These are phyloP conservation scores for Trichophaea hybrida DNA, from an alignment of 2,329 filamentous ascomycete species.

Conservation along the genomic window DNA sequence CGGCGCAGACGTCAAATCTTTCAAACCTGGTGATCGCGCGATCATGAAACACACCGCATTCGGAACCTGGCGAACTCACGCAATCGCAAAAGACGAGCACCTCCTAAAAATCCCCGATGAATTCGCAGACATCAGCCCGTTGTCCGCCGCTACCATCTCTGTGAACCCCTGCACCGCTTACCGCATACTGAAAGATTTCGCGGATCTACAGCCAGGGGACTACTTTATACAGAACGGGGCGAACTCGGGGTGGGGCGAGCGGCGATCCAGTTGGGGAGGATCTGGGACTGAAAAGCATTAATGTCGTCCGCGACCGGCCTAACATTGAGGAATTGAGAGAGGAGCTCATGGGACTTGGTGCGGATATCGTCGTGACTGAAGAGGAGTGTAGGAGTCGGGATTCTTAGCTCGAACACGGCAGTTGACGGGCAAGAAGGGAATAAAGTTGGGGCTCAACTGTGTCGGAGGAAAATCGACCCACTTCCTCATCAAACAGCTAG, in stretches of 20 bases:
- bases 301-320: slow-evolving; percentile 63
- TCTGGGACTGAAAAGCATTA: slow-evolving; percentile 85
- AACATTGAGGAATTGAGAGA: slow-evolving; percentile 50
- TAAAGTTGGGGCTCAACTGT: slow-evolving; percentile 77
- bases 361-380: slow-evolving; percentile 39
- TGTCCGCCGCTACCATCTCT: slow-evolving; percentile 74
- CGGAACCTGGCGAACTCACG: slow-evolving; percentile 91
- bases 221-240: slow-evolving; percentile 98
- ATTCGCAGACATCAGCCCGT: slow-evolving; percentile 47
- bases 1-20: slow-evolving; percentile 38
- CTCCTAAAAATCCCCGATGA: slow-evolving; percentile 57
- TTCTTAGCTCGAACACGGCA: slow-evolving; percentile 41
- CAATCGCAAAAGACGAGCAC: slow-evolving; percentile 46
- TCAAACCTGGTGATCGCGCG: slow-evolving; percentile 79
- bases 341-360: slow-evolving; percentile 47
- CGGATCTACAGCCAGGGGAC: slow-evolving; percentile 50
- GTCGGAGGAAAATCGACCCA: slow-evolving; percentile 79
- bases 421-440: slow-evolving; percentile 52
- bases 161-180: slow-evolving; percentile 94
- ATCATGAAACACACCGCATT: slow-evolving; percentile 71
- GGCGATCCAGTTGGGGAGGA: slow-evolving; percentile 69
- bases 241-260: slow-evolving; percentile 81
- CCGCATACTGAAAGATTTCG: slow-evolving; percentile 77
- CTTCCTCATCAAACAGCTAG: slow-evolving; percentile 58
- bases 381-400: slow-evolving; percentile 34